phyloP scores from a whole-genome alignment of 352 stramenopile genomes.

The Phytophthora sp. region DNA sequence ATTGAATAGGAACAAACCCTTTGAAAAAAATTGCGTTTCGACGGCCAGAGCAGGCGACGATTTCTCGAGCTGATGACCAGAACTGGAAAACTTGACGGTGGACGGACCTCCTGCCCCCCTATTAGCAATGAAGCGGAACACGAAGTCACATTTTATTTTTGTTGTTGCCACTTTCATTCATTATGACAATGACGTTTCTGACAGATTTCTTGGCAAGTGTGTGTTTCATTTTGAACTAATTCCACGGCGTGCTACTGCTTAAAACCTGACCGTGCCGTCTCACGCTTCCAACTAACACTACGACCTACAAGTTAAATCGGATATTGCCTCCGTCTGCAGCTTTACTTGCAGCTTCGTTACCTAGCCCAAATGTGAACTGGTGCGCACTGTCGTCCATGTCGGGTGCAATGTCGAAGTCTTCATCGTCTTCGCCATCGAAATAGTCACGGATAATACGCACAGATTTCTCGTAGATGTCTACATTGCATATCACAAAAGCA shows the following conservation, averaged over 20 bases:
- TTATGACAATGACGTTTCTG: neutral
- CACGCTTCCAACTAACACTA: slow-evolving; percentile 25
- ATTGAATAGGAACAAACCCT: slow-evolving; percentile 53
- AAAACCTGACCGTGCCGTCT: neutral
- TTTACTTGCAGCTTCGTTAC: slow-evolving; percentile 16
- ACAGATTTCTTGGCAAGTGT: too few species aligned
- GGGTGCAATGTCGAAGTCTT: slow-evolving; percentile 83
- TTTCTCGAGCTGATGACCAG: slow-evolving; percentile 21
- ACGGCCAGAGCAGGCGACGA: slow-evolving; percentile 9
- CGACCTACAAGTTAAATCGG: slow-evolving; percentile 38
- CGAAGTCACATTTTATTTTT: slow-evolving; percentile 34
- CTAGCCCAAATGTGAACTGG: slow-evolving; percentile 77
- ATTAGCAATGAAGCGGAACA: slow-evolving; percentile 32
- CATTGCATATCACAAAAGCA: neutral
- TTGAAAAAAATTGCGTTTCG: neutral
- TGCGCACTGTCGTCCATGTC: slow-evolving; percentile 53
- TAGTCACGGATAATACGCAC: slow-evolving; percentile 97
- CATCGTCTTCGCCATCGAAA: slow-evolving; percentile 98
- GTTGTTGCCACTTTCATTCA: slow-evolving; percentile 1
- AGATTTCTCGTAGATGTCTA: slow-evolving; percentile 94
- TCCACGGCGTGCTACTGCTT: too few species aligned
- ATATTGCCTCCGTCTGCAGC: slow-evolving; percentile 15
- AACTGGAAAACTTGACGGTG: neutral
- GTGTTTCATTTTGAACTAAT: slow-evolving; percentile 10
- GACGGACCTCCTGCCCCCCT: slow-evolving; percentile 10